These are phyloP conservation scores for Plasmodium vinckei DNA, from an alignment of 169 alveolate genomes.

Conservation along the genomic window DNA sequence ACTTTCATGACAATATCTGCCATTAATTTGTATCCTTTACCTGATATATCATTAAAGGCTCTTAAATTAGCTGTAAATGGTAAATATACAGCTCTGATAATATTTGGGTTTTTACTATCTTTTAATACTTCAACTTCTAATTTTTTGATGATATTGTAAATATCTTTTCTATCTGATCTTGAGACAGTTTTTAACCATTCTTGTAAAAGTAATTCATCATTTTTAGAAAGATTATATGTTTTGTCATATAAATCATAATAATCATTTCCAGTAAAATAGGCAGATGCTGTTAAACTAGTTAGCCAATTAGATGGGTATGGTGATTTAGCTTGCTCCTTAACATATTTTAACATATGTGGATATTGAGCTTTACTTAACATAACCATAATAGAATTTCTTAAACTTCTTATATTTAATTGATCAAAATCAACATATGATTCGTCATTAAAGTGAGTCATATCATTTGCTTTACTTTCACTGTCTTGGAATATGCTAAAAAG, in stretches of 20 bases:
- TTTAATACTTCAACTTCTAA: slow-evolving; percentile 78
- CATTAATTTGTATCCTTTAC: slow-evolving; percentile 87
- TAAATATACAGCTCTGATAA: slow-evolving; percentile 84
- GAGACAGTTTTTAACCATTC: slow-evolving; percentile 87
- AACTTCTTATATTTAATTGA: slow-evolving; percentile 65
- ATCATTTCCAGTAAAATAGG: slow-evolving; percentile 16
- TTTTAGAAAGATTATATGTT: slow-evolving; percentile 55
- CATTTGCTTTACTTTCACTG: slow-evolving; percentile 32
- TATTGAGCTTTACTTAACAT: slow-evolving; percentile 59
- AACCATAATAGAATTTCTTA: slow-evolving; percentile 38
- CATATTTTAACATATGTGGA: slow-evolving; percentile 37
- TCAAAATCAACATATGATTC: slow-evolving; percentile 76
- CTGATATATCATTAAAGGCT: slow-evolving; percentile 82
- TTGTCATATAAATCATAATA: slow-evolving; percentile 46
- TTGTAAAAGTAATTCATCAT: slow-evolving; percentile 80
- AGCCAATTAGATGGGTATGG: slow-evolving; percentile 75
- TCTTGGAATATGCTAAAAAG: slow-evolving; percentile 24
- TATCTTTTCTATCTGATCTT: slow-evolving; percentile 77
- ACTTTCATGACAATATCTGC: slow-evolving; percentile 86
- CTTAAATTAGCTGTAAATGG: slow-evolving; percentile 86
- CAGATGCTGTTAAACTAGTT: slow-evolving; percentile 48
- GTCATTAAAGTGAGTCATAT: slow-evolving; percentile 65
- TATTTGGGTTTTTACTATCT: slow-evolving; percentile 85
- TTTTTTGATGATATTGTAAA: slow-evolving; percentile 78
- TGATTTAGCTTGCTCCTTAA: slow-evolving; percentile 49